A percentile compares a stretch with the other conserved stretches of the same genome.
Evolutionary conservation across 768 basidiomycete species (phyloP).

Genomic region (Mycena belliarum): DNA sequence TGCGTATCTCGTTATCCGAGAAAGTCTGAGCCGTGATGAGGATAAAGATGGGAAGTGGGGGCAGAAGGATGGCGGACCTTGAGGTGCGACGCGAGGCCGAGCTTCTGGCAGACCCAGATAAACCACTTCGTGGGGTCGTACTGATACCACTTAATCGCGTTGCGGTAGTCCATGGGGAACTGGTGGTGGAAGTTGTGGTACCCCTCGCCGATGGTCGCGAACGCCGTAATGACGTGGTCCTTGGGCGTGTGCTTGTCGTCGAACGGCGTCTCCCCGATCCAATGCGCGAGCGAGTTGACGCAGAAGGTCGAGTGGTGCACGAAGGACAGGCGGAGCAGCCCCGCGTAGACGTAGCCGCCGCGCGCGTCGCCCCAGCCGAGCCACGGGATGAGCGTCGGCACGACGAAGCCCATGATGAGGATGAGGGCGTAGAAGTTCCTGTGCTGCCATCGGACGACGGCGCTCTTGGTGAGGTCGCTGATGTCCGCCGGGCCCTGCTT

Average conservation of each 20-base stretch:
- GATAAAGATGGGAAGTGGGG: neutral
- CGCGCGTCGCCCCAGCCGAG: constrained; percentile 81
- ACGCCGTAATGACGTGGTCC: constrained; percentile 86
- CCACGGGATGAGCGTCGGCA: constrained; percentile 80
- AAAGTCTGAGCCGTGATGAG: constrained; percentile 35
- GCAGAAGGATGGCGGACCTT: constrained; percentile 39
- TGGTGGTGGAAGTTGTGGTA: constrained; percentile 99
- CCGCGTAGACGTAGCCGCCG: constrained; percentile 87
- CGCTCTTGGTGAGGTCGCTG: constrained; percentile 79
- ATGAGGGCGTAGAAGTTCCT: constrained; percentile 73
- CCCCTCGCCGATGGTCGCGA: constrained; percentile 92
- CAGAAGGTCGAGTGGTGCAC: constrained; percentile 96
- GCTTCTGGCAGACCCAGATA: constrained; percentile 58
- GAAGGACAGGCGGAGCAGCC: constrained; percentile 72
- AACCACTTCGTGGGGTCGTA: constrained; percentile 95
- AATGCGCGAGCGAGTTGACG: constrained; percentile 95
- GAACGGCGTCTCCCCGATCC: constrained; percentile 90
- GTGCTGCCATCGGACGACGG: constrained; percentile 87
- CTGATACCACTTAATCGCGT: constrained; percentile 93
- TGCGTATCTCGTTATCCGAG: constrained; percentile 65
- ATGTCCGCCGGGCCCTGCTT: constrained; percentile 91
- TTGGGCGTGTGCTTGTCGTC: constrained; percentile 94
- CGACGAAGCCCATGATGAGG: constrained; percentile 63
- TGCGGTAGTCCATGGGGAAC: constrained; percentile 97
- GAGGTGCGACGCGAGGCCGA: constrained; percentile 73